phyloP scores from a whole-genome alignment of 371 early-diverging fungal genomes.

The Mortierella sp. region DNA sequence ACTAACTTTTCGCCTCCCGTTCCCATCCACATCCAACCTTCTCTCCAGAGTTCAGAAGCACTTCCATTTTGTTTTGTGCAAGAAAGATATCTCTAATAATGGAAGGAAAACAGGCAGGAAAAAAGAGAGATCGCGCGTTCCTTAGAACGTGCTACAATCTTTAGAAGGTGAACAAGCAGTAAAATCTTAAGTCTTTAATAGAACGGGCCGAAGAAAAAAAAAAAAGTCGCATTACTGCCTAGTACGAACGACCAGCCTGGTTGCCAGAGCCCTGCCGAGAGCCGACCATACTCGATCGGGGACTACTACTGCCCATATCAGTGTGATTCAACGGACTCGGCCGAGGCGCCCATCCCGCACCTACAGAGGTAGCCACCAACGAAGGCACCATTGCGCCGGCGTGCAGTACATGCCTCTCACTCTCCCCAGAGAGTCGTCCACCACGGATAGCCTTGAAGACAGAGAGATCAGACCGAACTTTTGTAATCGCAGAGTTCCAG shows the following conservation, averaged over 20 bases:
- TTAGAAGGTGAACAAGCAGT: background rate
- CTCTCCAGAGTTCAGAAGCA: background rate
- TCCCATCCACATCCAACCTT: background rate
- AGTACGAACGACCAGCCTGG: background rate
- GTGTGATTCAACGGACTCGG: background rate
- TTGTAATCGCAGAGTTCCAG: conserved; percentile 56
- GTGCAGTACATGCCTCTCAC: conserved; percentile 51
- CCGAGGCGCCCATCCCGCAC: conserved; percentile 58
- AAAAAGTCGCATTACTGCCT: background rate
- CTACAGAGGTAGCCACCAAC: conserved; percentile 74
- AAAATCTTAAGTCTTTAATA: background rate
- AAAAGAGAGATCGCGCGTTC: no score
- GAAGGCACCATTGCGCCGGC: conserved; percentile 75
- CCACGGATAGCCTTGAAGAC: conserved; percentile 61
- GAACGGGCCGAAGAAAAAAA: background rate
- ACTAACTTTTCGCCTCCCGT: background rate
- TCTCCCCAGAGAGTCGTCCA: conserved; percentile 58
- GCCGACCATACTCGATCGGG: conserved; percentile 34
- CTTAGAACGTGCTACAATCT: background rate
- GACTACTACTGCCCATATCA: conserved; percentile 20
- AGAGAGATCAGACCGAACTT: conserved; percentile 53
- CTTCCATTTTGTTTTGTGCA: background rate
- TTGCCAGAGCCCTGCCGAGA: conserved; percentile 31
- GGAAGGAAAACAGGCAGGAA: background rate
- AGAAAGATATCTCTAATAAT: background rate